Conservation (phyloP, 495 filamentous ascomycete genomes). For the Jackrogersella multiformis region DNA sequence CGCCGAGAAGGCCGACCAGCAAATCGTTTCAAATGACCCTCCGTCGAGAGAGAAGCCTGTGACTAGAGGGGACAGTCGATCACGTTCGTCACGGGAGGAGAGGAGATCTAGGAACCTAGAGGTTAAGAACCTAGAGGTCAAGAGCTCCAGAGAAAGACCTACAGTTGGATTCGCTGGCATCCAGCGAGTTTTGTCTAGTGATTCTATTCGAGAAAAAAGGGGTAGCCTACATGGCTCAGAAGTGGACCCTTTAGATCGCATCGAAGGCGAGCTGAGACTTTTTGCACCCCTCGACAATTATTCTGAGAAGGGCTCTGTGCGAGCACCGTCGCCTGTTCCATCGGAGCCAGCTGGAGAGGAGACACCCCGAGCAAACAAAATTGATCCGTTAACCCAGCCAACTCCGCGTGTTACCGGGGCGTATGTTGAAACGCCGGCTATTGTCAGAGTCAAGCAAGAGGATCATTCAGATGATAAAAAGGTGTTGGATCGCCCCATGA, state of each 20-base stretch:
- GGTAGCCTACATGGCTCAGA: slow-evolving; percentile 58
- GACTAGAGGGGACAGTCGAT: slow-evolving; percentile 18
- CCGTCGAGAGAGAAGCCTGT: slow-evolving; percentile 7
- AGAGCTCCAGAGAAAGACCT: slow-evolving; percentile 43
- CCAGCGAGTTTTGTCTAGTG: slow-evolving; percentile 46
- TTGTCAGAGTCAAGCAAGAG: slow-evolving; percentile 49
- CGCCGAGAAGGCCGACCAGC: slow-evolving; percentile 21
- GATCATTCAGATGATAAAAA: slow-evolving; percentile 14
- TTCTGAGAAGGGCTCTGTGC: slow-evolving; percentile 62
- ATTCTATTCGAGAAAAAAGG: slow-evolving; percentile 51
- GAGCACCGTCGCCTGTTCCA: slow-evolving; percentile 55
- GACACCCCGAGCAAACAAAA: slow-evolving; percentile 55
- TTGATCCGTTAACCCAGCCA: slow-evolving; percentile 58
- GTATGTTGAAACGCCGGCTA: slow-evolving; percentile 62
- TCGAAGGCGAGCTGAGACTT: slow-evolving; percentile 62
- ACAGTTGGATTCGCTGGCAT: slow-evolving; percentile 56
- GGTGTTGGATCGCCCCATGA: background rate
- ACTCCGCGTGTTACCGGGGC: slow-evolving; percentile 62
- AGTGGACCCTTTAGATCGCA: slow-evolving; percentile 64
- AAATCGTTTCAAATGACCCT: slow-evolving; percentile 14
- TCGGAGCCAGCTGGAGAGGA: slow-evolving; percentile 51
- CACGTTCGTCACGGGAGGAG: slow-evolving; percentile 31
- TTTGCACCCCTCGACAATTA: slow-evolving; percentile 63
- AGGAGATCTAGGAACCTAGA: slow-evolving; percentile 11
- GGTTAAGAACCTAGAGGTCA: slow-evolving; percentile 38